Percentiles rank a stretch among this genome's conserved stretches.
These are phyloP conservation scores for Aspergillus aculeatinus DNA, from an alignment of 2,329 filamentous ascomycete genomes.

Conservation along the genomic window DNA sequence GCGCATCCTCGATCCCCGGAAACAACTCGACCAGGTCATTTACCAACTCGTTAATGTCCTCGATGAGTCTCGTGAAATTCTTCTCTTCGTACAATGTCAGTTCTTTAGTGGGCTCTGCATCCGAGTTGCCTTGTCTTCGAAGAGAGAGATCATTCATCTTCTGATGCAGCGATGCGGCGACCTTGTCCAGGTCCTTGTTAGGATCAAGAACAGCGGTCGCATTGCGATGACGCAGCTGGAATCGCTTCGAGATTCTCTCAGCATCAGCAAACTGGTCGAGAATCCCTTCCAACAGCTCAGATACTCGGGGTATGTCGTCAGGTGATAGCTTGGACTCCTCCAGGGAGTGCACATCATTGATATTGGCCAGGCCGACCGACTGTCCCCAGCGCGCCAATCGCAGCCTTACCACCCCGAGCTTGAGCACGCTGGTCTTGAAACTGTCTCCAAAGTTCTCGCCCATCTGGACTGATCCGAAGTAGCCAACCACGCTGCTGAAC, in stretches of 20 bases:
- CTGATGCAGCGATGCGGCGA: conserved; percentile 5
- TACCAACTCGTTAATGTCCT: conserved; percentile 4
- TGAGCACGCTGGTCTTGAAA: conserved; percentile 4
- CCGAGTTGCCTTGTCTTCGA: background rate
- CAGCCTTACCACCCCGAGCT: conserved; percentile 5
- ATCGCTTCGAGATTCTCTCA: conserved; percentile 1
- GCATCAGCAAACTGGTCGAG: conserved; percentile 3
- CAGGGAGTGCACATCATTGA: background rate
- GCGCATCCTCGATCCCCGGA: background rate
- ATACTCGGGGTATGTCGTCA: background rate
- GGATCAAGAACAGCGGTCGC: background rate
- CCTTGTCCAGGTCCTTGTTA: background rate
- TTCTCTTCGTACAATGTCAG: conserved; percentile 1
- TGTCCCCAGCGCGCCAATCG: conserved; percentile 7
- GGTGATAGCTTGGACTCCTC: background rate
- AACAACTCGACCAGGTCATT: conserved; percentile 3
- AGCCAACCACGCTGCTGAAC: background rate
- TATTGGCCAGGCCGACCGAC: conserved; percentile 5
- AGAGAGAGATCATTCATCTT: conserved; percentile 5
- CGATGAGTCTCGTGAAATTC: conserved; percentile 6
- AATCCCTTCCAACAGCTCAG: background rate
- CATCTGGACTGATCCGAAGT: conserved; percentile 4
- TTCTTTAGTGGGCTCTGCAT: background rate
- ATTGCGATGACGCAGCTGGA: background rate
- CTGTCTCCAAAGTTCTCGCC: background rate